phyloP scores from a whole-genome alignment of 129 eudicot species.

The Ambrosia trifida region DNA sequence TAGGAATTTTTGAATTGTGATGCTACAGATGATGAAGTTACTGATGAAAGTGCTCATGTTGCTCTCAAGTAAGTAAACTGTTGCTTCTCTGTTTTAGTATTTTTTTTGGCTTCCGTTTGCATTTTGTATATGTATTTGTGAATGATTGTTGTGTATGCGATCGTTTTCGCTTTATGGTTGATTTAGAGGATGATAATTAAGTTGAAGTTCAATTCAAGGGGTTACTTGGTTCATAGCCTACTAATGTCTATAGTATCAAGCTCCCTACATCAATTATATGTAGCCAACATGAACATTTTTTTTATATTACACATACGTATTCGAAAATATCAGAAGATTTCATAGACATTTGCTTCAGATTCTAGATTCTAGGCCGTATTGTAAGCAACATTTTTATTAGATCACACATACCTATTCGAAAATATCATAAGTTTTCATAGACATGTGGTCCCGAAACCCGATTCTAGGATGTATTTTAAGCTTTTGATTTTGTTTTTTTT shows the following conservation, averaged over 20 bases:
- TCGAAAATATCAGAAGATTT: too few relatives aligned
- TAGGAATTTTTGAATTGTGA: conserved; percentile 89
- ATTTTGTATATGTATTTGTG: background rate
- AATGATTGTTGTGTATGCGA: background rate
- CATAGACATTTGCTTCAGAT: too few relatives aligned
- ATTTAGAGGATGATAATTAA: too few relatives aligned
- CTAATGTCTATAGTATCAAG: conserved; percentile 1
- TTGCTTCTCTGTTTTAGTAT: background rate
- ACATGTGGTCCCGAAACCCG: background rate
- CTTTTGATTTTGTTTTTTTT: too few relatives aligned
- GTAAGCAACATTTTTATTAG: too few relatives aligned
- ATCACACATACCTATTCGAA: too few relatives aligned
- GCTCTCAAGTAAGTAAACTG: conserved; percentile 80
- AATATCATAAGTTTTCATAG: too few relatives aligned
- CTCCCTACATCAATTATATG: background rate
- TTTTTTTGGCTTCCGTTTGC: background rate
- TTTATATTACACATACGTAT: too few relatives aligned
- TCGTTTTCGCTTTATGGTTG: too few relatives aligned
- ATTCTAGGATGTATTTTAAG: conserved; percentile 8
- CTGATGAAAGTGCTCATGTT: conserved; percentile 87
- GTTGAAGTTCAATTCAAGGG: too few relatives aligned
- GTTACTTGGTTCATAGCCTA: conserved; percentile 15
- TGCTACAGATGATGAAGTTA: conserved; percentile 85
- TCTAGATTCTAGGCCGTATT: too few relatives aligned
- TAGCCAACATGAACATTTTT: too few relatives aligned